These are phyloP conservation scores for Entomortierella chlamydospora DNA, from an alignment of 192 early-diverging fungal genomes.

Conservation along the genomic window DNA sequence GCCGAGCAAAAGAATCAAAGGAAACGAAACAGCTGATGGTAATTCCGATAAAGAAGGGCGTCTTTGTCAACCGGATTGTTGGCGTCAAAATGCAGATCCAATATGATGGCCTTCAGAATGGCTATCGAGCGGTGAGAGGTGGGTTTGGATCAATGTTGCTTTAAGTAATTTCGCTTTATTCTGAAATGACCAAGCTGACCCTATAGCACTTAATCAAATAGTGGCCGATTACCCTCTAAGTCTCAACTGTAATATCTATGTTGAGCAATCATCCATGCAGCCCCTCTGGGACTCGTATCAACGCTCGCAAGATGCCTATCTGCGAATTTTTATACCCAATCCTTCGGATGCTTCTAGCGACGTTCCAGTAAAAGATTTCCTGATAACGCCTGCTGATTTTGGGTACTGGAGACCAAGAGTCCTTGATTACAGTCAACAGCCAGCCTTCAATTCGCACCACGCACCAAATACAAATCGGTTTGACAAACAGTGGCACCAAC, in stretches of 20 bases:
- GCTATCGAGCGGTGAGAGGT: slow-evolving; percentile 48
- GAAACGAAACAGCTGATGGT: slow-evolving; percentile 29
- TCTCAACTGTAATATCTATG: slow-evolving; percentile 32
- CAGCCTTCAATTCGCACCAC: not conserved
- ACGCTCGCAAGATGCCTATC: slow-evolving; percentile 32
- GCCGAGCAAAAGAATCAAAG: not conserved
- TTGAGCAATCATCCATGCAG: slow-evolving; percentile 32
- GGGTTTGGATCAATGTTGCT: not conserved
- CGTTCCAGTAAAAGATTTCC: slow-evolving; percentile 6
- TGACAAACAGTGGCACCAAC: slow-evolving; percentile 1
- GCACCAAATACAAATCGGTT: not conserved
- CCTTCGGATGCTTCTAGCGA: not conserved
- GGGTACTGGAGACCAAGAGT: slow-evolving; percentile 38
- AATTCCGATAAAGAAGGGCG: slow-evolving; percentile 44
- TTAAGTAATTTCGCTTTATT: not conserved
- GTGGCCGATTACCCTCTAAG: slow-evolving; percentile 37
- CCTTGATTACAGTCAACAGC: slow-evolving; percentile 11
- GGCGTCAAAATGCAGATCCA: slow-evolving; percentile 47
- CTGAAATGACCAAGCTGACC: not conserved
- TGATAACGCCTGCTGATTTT: slow-evolving; percentile 31
- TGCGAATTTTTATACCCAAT: slow-evolving; percentile 13
- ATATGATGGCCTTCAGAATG: slow-evolving; percentile 38
- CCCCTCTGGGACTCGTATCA: slow-evolving; percentile 49
- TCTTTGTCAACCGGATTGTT: slow-evolving; percentile 39
- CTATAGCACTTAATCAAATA: not conserved